Conservation (phyloP, 2,329 filamentous ascomycete genomes). For the Sporothrix humicola region DNA sequence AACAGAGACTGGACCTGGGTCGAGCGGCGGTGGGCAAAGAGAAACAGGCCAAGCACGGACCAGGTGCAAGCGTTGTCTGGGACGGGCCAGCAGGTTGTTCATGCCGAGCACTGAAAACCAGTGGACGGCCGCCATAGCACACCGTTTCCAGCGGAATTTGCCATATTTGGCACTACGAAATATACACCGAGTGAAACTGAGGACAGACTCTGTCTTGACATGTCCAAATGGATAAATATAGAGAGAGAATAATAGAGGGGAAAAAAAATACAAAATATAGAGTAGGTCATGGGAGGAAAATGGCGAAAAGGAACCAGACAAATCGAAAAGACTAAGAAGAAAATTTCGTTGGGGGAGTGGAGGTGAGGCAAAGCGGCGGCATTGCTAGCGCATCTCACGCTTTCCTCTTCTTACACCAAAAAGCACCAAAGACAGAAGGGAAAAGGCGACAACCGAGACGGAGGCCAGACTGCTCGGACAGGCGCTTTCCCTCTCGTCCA, state of each 20-base stretch:
- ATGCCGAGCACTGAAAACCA: conserved; percentile 2
- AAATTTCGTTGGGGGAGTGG: conserved; percentile 26
- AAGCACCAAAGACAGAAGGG: background rate
- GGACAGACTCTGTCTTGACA: background rate
- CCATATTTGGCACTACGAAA: background rate
- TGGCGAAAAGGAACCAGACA: background rate
- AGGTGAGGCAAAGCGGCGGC: conserved; percentile 19
- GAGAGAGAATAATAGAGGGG: background rate
- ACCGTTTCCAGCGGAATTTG: conserved; percentile 11
- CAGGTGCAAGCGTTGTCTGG: conserved; percentile 27
- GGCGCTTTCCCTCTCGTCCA: conserved; percentile 6
- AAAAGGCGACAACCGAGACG: background rate
- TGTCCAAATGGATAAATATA: background rate
- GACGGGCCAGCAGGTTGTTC: conserved; percentile 20
- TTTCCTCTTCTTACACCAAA: background rate
- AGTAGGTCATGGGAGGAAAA: background rate
- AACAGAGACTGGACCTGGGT: conserved; percentile 5
- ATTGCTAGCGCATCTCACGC: conserved; percentile 1
- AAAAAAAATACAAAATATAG: background rate
- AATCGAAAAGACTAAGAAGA: background rate
- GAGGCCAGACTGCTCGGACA: background rate
- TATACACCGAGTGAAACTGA: conserved; percentile 1
- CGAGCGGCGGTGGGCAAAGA: conserved; percentile 1
- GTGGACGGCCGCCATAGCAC: background rate
- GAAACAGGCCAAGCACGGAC: conserved; percentile 23